Percentiles rank a stretch among this genome's conserved stretches.
Evolutionary conservation across 345 rosid species (phyloP).

Genomic region (Dovyalis caffra): DNA sequence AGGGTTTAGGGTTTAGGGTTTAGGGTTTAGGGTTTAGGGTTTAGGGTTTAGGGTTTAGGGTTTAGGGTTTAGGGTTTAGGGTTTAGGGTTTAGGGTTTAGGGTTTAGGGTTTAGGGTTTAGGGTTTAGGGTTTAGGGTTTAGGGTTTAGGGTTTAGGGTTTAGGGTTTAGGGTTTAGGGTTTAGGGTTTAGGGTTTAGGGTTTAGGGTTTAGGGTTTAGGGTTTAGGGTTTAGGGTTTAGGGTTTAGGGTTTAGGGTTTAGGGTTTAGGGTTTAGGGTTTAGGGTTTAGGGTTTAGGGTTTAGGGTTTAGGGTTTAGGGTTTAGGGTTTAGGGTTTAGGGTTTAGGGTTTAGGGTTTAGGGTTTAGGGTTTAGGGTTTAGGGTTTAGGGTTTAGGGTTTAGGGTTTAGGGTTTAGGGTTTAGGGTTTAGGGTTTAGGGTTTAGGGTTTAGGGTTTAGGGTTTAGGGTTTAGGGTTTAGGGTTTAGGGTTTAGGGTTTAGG

Average conservation of each 20-base stretch:
- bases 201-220: conserved; percentile 14
- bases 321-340: conserved; percentile 23
- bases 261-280: conserved; percentile 10
- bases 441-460: conserved; percentile 22
- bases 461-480: no score
- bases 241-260: conserved; percentile 7
- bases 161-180: conserved; percentile 11
- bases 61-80: not conserved
- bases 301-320: conserved; percentile 17
- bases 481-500: no score
- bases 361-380: conserved; percentile 26
- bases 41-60: not conserved
- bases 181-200: conserved; percentile 15
- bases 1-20: not conserved
- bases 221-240: conserved; percentile 10
- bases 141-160: conserved; percentile 5
- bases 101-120: not conserved
- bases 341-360: conserved; percentile 22
- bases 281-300: conserved; percentile 7
- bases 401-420: conserved; percentile 30
- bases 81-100: not conserved
- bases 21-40: not conserved
- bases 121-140: not conserved
- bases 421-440: conserved; percentile 32
- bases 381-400: conserved; percentile 29